Conservation (phyloP, 257 asterid species). For the Buddleja alternifolia region DNA sequence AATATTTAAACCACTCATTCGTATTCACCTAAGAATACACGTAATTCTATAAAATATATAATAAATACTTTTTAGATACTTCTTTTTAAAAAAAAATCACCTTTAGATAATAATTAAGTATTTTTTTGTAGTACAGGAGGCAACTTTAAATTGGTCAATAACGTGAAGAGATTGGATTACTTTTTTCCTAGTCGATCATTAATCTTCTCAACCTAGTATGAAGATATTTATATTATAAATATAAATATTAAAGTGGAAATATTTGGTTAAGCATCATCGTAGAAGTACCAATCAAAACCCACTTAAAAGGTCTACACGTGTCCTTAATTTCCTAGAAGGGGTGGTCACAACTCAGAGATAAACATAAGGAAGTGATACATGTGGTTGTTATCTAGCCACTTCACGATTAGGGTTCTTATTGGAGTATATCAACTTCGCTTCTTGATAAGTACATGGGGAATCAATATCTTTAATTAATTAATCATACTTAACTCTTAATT, state of each 20-base stretch:
- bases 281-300: constrained; percentile 36
- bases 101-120: too few species aligned
- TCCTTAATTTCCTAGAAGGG: constrained; percentile 22
- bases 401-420: constrained; percentile 26
- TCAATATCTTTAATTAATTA: not conserved
- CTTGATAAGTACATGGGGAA: constrained; percentile 16
- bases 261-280: constrained; percentile 18
- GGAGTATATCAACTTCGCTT: constrained; percentile 26
- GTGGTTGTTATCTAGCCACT: constrained; percentile 63
- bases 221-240: not conserved
- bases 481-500: not conserved
- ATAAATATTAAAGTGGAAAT: not conserved
- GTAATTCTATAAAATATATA: too few species aligned
- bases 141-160: constrained; percentile 36
- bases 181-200: constrained; percentile 18
- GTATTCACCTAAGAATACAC: too few species aligned
- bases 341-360: constrained; percentile 43
- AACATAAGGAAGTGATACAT: constrained; percentile 41
- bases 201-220: constrained; percentile 9
- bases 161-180: constrained; percentile 27
- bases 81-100: too few species aligned
- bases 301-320: constrained; percentile 48
- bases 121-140: not conserved
- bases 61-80: too few species aligned
- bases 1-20: too few species aligned